Evolutionary conservation across 805 yeast genomes (phyloP), one percentile per base, ranked within the genome.

Genomic region (Sugiyamaella lignohabitans): DNA sequence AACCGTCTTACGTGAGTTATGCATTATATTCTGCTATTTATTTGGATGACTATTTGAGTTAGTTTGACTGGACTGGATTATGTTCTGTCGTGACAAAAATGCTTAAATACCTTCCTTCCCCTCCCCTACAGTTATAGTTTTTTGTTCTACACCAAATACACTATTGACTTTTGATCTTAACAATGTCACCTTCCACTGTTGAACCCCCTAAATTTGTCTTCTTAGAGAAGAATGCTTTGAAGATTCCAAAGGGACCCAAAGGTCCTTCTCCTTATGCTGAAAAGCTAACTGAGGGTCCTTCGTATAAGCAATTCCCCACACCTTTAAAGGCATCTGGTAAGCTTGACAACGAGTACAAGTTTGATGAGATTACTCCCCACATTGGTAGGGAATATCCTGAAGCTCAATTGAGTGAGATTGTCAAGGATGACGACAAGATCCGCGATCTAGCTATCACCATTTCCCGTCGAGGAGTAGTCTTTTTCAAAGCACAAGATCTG

Each of bases 401-500:
- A 19, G 59, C 56, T 11, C 53, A 56, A 19, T 53, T 62, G 18
- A 34, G 44, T 6, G 65, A 62, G 5, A 45, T 61, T 35, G 50
- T 62, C 18, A 38, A 52, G 19, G 59, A 60, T 42, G 63, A 62
- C n/a, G 54, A 51, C 23, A 55, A 57, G 19, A 47, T 59, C 10
- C 52, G 72, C 50, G 78, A 74, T 50, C 62, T 74, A 53, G 79
- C 79, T 4, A 57, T 72, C 19, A 57, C 71, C 23, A 59, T 73
- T 10, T 68, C 78, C 5, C 75, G 72, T 58, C 66, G 78, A 52
- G 74, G 72, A 23, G 78, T 74, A 27, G 78, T 75, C 8, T 73
- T 75, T 56, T 73, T 75, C 69, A 62, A 74, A 51, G 65, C 71
- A 55, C 79, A 58, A 38, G 71, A 73, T 39, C 43, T 63, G 21